phyloP scores from a whole-genome alignment of 2,329 filamentous ascomycete genomes.

The Rasamsonia emersonii region DNA sequence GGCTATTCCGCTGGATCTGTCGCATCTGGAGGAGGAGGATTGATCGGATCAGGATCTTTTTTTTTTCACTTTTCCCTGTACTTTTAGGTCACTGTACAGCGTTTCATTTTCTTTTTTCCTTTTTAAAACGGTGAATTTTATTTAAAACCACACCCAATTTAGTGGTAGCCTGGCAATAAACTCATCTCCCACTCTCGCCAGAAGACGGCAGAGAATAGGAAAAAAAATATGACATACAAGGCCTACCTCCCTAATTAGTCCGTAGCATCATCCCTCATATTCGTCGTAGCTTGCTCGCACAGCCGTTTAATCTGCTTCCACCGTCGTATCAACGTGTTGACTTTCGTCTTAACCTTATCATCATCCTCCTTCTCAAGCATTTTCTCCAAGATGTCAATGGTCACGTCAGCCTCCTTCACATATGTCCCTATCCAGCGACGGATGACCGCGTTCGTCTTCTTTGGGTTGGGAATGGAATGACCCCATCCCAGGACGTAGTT shows the following conservation, averaged over 20 bases:
- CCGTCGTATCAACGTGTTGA: slow-evolving; percentile 22
- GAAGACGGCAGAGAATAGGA: no score
- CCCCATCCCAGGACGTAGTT: slow-evolving; percentile 30
- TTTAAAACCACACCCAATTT: no score
- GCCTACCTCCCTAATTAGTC: no score
- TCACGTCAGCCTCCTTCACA: slow-evolving; percentile 23
- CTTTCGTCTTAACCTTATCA: slow-evolving; percentile 13
- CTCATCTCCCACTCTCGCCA: no score
- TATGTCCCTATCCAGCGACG: slow-evolving; percentile 28
- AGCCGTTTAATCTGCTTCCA: slow-evolving; percentile 33
- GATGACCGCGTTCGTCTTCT: slow-evolving; percentile 24
- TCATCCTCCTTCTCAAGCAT: slow-evolving; percentile 7
- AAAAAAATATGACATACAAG: no score
- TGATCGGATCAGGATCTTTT: slow-evolving; percentile 1
- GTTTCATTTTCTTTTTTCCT: background rate
- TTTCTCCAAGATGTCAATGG: slow-evolving; percentile 17
- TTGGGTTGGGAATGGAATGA: slow-evolving; percentile 20
- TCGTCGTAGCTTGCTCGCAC: slow-evolving; percentile 17
- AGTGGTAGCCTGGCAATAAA: no score
- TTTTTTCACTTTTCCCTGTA: background rate
- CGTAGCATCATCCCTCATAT: no score
- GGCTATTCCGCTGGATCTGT: slow-evolving; percentile 24
- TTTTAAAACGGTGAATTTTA: background rate
- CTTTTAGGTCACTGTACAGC: background rate
- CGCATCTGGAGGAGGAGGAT: slow-evolving; percentile 8